Percentiles rank a stretch among this genome's conserved stretches.
Conservation (phyloP, 768 basidiomycete genomes). For the Podaxis sp. region DNA sequence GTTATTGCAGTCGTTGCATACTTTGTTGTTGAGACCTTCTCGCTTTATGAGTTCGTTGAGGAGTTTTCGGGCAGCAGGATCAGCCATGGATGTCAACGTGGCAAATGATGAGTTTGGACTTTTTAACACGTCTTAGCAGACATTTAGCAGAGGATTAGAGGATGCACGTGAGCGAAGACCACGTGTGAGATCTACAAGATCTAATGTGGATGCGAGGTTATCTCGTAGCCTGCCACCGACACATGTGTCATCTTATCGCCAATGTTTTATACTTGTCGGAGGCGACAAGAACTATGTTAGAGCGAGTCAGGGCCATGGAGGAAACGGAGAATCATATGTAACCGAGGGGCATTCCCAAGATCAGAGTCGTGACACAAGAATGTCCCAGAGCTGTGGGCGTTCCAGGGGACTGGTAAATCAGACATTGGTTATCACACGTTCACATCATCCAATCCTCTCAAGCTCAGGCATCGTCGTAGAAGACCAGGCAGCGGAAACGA, state of each 20-base stretch:
- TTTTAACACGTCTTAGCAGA: background rate
- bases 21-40: slow-evolving; percentile 71
- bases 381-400: background rate
- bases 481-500: background rate
- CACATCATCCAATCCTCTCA: background rate
- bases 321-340: background rate
- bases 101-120: background rate
- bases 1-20: slow-evolving; percentile 79
- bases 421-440: background rate
- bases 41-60: slow-evolving; percentile 75
- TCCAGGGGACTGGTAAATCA: background rate
- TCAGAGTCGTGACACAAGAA: too few species aligned
- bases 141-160: background rate
- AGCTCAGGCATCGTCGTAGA: background rate
- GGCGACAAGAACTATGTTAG: background rate
- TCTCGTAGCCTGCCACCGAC: background rate
- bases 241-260: background rate
- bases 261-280: background rate
- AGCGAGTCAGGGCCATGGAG: background rate
- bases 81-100: slow-evolving; percentile 35
- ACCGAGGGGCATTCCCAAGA: too few species aligned
- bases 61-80: slow-evolving; percentile 65
- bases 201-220: background rate
- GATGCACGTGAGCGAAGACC: background rate
- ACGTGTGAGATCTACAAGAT: slow-evolving; percentile 6